phyloP scores from a whole-genome alignment of 495 filamentous ascomycete species.

The Evernia prunastri region DNA sequence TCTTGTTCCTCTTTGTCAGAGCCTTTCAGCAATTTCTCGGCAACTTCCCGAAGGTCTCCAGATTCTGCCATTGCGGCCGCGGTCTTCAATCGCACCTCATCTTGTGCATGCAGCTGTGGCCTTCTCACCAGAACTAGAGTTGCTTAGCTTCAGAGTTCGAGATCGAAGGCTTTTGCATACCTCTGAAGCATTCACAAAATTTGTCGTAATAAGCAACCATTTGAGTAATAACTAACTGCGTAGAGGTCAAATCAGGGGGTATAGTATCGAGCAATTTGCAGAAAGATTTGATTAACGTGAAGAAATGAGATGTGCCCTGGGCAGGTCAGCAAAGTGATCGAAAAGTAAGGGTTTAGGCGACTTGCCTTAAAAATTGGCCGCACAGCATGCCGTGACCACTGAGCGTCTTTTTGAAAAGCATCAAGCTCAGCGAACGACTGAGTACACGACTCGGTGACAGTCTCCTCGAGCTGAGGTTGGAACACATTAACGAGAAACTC shows the following conservation, averaged over 20 bases:
- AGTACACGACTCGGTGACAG: constrained; percentile 79
- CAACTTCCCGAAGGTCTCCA: constrained; percentile 59
- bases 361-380: constrained; percentile 76
- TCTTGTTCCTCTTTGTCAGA: constrained; percentile 26
- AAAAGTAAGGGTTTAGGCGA: background rate
- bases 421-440: constrained; percentile 75
- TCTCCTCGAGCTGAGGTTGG: constrained; percentile 92
- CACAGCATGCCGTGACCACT: constrained; percentile 69
- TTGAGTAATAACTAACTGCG: constrained; percentile 79
- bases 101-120: constrained; percentile 31
- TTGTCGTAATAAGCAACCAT: constrained; percentile 86
- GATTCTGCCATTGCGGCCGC: constrained; percentile 65
- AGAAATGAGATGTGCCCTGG: constrained; percentile 78
- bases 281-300: constrained; percentile 77
- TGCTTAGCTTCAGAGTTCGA: constrained; percentile 1
- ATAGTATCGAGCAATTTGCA: constrained; percentile 93
- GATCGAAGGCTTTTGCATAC: constrained; percentile 30
- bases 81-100: constrained; percentile 53
- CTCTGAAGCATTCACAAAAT: constrained; percentile 85
- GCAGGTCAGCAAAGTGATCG: constrained; percentile 7
- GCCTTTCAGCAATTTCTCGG: constrained; percentile 55
- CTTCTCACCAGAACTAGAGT: constrained; percentile 22
- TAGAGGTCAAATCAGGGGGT: constrained; percentile 94
- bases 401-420: constrained; percentile 79
- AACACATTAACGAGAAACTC: constrained; percentile 99